Base-by-base conservation (phyloP, 352 stramenopile genomes). In the Sclerospora graminicola region DNA sequence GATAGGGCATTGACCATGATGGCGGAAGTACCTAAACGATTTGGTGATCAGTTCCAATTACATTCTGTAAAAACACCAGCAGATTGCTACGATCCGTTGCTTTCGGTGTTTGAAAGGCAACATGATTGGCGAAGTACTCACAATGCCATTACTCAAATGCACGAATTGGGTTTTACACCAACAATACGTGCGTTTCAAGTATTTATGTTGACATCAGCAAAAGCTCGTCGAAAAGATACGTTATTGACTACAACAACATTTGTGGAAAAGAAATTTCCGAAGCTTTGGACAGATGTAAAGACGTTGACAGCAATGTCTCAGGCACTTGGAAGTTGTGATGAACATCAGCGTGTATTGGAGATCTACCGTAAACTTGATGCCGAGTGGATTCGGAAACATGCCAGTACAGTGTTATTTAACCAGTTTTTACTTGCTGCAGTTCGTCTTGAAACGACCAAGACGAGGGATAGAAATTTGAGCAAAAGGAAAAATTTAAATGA, bases 251-350 rank as follows among this genome's bases (percentile, higher is more conserved):
- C 69, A 8, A 41, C 80, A 3, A 23, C 37, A 0, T 82, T 84
- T 45, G 54, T 84, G 5, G 34, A 70, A 21, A 60, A 51, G 16
- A 63, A 73, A 21, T 77, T 79, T 26, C 46, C 45, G 2, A 26
- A 41, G 7, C 37, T 59, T 13, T 59, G 60, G 36, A 54, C 45
- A 7, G 69, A 89, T 38, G 41, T 71, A 6, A 33, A 51, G 0
- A 84, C 70, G 43, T 44, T 84, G 19, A 80, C 69, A 2, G 68
- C 73, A 0, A 78, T 82, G 19, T 76, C 70, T 34, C 73, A 89
- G 31, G 68, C 76, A n/a, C 64, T 89, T 20, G 60, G 65, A 32
- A 44, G 58, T 4, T 30, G 71, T 28, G 69, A 60, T 5, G 73
- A 83, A 24, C 47, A 57, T 5, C 28, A 57, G 18, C 59, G 57